A percentile compares a stretch with the other conserved stretches of the same genome.
Conservation (phyloP, 805 yeast genomes). For the Suhomyces faveliae region DNA sequence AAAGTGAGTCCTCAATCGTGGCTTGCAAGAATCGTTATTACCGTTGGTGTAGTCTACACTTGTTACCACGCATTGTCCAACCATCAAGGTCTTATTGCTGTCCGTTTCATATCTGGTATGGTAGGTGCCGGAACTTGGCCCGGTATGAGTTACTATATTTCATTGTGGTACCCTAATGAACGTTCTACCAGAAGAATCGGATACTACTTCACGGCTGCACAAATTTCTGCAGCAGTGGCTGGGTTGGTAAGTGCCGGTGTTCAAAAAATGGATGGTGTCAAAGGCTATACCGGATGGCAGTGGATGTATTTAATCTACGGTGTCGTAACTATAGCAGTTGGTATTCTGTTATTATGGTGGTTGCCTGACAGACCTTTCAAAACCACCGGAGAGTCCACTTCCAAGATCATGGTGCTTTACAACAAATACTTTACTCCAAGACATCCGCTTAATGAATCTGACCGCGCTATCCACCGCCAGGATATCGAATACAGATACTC, state of each 20-base stretch:
- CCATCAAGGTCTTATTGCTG: slow-evolving; percentile 62
- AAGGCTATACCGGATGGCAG: slow-evolving; percentile 79
- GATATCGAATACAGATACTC: slow-evolving; percentile 59
- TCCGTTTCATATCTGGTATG: slow-evolving; percentile 69
- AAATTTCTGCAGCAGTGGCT: slow-evolving; percentile 84
- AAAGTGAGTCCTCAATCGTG: slow-evolving; percentile 79
- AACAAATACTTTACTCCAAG: slow-evolving; percentile 27
- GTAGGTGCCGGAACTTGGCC: slow-evolving; percentile 92
- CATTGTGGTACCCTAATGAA: slow-evolving; percentile 82
- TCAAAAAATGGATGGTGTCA: slow-evolving; percentile 71
- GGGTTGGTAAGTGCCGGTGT: slow-evolving; percentile 87
- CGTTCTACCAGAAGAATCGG: slow-evolving; percentile 79
- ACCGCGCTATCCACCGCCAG: slow-evolving; percentile 51
- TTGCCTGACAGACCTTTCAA: slow-evolving; percentile 73
- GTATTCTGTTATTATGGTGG: slow-evolving; percentile 73
- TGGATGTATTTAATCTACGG: slow-evolving; percentile 86
- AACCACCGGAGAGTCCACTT: slow-evolving; percentile 8
- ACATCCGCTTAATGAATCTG: slow-evolving; percentile 54
- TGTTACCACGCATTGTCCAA: slow-evolving; percentile 66
- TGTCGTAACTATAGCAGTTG: slow-evolving; percentile 59
- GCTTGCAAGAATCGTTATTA: slow-evolving; percentile 73
- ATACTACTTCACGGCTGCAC: slow-evolving; percentile 89
- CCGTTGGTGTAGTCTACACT: slow-evolving; percentile 74
- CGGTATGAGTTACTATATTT: slow-evolving; percentile 78
- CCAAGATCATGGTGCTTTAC: slow-evolving; percentile 20